Conservation (phyloP, 139 green algal genomes). For the Coelastrella sp. region DNA sequence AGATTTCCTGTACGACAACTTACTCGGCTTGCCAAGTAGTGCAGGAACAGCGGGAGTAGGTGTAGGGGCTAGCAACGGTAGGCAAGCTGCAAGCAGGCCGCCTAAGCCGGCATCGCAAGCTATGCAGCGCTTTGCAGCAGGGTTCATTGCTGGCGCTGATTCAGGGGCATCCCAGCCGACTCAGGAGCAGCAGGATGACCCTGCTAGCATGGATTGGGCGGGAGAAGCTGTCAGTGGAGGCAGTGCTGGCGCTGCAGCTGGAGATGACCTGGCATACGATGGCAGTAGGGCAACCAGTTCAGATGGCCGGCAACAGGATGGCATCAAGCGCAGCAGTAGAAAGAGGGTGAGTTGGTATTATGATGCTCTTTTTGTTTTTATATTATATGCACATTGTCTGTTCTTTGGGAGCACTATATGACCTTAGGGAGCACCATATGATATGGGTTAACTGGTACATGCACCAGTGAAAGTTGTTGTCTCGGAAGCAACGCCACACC, state of each 20-base stretch:
- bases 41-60: slow-evolving; percentile 12
- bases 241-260: neutral
- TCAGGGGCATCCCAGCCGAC: neutral
- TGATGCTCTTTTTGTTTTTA: too few species aligned
- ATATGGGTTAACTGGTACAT: too few species aligned
- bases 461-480: too few species aligned
- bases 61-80: neutral
- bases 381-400: too few species aligned
- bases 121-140: neutral
- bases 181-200: slow-evolving; percentile 29
- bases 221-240: neutral
- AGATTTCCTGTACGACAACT: slow-evolving; percentile 13
- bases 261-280: neutral
- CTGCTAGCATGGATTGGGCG: slow-evolving; percentile 5
- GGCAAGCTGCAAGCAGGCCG: neutral
- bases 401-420: too few species aligned
- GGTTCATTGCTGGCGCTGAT: neutral
- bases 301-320: neutral
- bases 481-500: neutral
- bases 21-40: neutral
- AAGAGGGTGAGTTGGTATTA: slow-evolving; percentile 17
- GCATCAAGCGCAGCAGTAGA: neutral
- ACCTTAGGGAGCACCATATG: too few species aligned
- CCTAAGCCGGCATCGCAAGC: slow-evolving; percentile 13
- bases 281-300: neutral